These are phyloP conservation scores for Pestalotiopsis fici DNA, from an alignment of 2,329 filamentous ascomycete species.

Conservation along the genomic window DNA sequence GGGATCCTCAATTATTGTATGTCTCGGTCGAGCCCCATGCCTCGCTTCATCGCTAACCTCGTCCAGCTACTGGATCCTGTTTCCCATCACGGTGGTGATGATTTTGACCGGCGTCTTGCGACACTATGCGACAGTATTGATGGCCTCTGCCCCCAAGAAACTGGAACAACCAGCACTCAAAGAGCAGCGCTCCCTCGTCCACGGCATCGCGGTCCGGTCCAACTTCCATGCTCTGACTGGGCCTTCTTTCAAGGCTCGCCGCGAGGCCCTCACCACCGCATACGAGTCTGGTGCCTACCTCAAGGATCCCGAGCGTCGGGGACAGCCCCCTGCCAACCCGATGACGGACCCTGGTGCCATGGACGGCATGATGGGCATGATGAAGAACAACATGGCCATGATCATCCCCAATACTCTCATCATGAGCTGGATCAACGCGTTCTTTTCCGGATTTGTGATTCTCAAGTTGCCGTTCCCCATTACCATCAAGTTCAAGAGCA, in stretches of 20 bases:
- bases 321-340: conserved; percentile 87
- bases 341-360: conserved; percentile 95
- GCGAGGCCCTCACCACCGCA: conserved; percentile 76
- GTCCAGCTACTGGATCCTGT: conserved; percentile 93
- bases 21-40: conserved; percentile 31
- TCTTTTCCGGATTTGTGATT: conserved; percentile 97
- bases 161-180: conserved; percentile 74
- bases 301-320: conserved; percentile 83
- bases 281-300: conserved; percentile 87
- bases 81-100: conserved; percentile 98
- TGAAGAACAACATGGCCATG: conserved; percentile 99
- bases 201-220: conserved; percentile 79
- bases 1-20: conserved; percentile 98
- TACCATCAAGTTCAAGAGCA: conserved; percentile 98
- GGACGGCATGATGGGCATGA: conserved; percentile 99
- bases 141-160: conserved; percentile 83
- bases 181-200: conserved; percentile 83
- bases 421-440: conserved; percentile 99
- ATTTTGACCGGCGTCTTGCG: conserved; percentile 92
- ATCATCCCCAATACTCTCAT: conserved; percentile 98
- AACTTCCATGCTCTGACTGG: conserved; percentile 81
- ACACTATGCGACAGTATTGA: conserved; percentile 93
- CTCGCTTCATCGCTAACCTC: conserved; percentile 14
- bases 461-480: conserved; percentile 98
- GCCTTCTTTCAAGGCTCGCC: conserved; percentile 76